Percentiles rank a stretch among this genome's conserved stretches.
Evolutionary conservation across 1,284 basidiomycete species (phyloP).

Genomic region (Leccinum pallidistipes): DNA sequence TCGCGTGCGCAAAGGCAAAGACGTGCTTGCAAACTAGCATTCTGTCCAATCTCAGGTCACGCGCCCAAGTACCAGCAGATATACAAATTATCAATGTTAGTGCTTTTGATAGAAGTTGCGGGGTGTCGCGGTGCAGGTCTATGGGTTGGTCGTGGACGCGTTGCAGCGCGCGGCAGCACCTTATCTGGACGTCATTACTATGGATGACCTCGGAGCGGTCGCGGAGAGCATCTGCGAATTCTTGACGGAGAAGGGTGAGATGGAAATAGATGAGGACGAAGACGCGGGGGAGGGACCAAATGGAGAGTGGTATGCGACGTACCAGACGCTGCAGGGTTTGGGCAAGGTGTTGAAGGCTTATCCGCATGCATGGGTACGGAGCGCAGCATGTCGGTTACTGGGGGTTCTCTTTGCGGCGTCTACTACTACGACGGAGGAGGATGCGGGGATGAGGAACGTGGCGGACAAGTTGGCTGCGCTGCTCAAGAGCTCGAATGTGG

Average conservation of each 20-base stretch:
- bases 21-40: too few relatives aligned
- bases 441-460: constrained; percentile 62
- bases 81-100: too few relatives aligned
- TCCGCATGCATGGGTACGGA: constrained; percentile 95
- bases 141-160: constrained; percentile 71
- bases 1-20: too few relatives aligned
- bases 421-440: not conserved
- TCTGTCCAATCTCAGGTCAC: too few relatives aligned
- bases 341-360: constrained; percentile 73
- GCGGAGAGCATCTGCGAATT: constrained; percentile 48
- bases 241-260: constrained; percentile 36
- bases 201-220: constrained; percentile 59
- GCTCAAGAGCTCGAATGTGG: constrained; percentile 81
- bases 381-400: constrained; percentile 77
- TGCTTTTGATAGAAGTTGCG: too few relatives aligned
- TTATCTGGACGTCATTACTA: constrained; percentile 48
- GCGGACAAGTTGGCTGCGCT: constrained; percentile 80
- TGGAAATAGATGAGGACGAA: constrained; percentile 36
- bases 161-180: constrained; percentile 49
- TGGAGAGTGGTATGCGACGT: constrained; percentile 82
- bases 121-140: constrained; percentile 79
- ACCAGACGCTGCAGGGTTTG: constrained; percentile 74
- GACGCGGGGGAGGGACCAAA: constrained; percentile 34
- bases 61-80: too few relatives aligned
- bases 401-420: constrained; percentile 65